Percentiles rank a stretch among this genome's conserved stretches.
Evolutionary conservation across 1,139 yeast genomes (phyloP).

Genomic region (Yamadazyma epiphylla): DNA sequence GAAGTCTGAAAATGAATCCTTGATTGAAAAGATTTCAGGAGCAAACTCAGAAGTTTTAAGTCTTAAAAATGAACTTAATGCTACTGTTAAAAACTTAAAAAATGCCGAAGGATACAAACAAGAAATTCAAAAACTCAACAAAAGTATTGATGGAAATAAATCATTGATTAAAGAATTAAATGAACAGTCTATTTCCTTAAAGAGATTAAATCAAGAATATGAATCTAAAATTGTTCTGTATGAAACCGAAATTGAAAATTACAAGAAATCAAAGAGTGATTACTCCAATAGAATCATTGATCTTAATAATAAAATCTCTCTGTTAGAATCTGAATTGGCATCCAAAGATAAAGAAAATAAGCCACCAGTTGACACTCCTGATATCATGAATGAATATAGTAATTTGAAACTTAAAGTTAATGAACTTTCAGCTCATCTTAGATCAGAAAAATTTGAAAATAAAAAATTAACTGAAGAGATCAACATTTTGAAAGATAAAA

Average conservation of each 20-base stretch:
- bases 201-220: conserved; percentile 6
- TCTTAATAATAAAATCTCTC: conserved; percentile 20
- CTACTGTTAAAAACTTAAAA: conserved; percentile 2
- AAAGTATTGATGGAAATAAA: no score
- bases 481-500: conserved; percentile 47
- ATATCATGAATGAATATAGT: conserved; percentile 40
- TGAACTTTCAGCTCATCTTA: conserved; percentile 47
- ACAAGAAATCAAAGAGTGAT: conserved; percentile 20
- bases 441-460: conserved; percentile 54
- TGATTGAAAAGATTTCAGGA: conserved; percentile 3
- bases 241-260: conserved; percentile 35
- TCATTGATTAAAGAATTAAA: conserved; percentile 4
- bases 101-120: no score
- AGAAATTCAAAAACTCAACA: no score
- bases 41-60: conserved; percentile 7
- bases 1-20: conserved; percentile 11
- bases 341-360: conserved; percentile 34
- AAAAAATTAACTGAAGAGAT: conserved; percentile 55
- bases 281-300: conserved; percentile 23
- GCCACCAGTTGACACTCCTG: conserved; percentile 18
- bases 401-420: conserved; percentile 49
- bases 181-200: conserved; percentile 5
- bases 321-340: conserved; percentile 15
- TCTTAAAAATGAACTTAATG: conserved; percentile 9
- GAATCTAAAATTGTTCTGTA: conserved; percentile 10